Evolutionary conservation across 1,284 basidiomycete species (phyloP), one percentile per base, ranked within the genome.

Genomic region (Wallemia hederae): DNA sequence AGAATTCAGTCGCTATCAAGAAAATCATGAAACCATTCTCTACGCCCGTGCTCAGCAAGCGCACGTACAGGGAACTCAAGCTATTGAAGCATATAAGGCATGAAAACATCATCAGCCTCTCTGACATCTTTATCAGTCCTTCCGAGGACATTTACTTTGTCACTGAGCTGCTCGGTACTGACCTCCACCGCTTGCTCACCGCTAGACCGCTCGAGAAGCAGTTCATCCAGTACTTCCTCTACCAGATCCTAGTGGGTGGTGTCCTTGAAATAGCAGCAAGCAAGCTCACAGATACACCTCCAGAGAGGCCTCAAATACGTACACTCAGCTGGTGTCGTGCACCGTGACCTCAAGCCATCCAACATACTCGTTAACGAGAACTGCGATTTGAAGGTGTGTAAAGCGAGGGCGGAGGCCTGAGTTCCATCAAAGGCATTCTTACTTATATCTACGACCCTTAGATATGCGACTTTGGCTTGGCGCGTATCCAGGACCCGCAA

Each of bases 301-400:
- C 61, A 89, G 86, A 85, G 94, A 58, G 94, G 94, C 60, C 78
- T 99, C 62, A 98, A 98, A 80, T 98, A 98, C 70, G 94, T 98
- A 19, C 94, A 99, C 74, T 98, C 92, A 24, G 92, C 94, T 1
- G 94, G 94, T 62, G 94, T 99, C 62, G 90, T 99, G 57, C 94
- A 99, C 74, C 83, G 94, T 62, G 94, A 99, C 73, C 77, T 96
- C 82, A 99, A 99, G 83, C 92, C 92, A 7, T 92, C 87, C 71
- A 99, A 99, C 73, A 98, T 99, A 68, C 83, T 99, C 65, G 91
- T 99, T 67, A 99, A 99, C 70, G 92, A 98, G 74, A 98, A 98
- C 72, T 99, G 94, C 71, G 94, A 99, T 73, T 77, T 99, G 67
- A 89, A 87, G 76, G 80, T 78, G 59, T 28, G 73, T 49, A 31